Evolutionary conservation across 163 green algal genomes (phyloP), one percentile per base, ranked within the genome.

Genomic region (Smithsoniella earleae): DNA sequence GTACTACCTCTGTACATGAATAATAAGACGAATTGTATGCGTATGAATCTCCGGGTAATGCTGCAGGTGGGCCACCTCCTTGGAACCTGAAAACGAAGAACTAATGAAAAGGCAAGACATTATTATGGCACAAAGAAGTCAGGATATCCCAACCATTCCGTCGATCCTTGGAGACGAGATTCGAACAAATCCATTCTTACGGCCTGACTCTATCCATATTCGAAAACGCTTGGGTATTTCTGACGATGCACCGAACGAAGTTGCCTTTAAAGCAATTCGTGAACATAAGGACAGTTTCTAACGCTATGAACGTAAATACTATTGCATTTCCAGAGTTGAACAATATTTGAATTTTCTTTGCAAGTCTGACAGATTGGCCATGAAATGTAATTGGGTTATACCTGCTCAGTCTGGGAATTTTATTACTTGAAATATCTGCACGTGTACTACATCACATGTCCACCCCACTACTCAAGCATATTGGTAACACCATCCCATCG

Each of bases 181-280:
- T 54, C 78, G 87, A 46, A 92, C 86, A 73, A 97, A 97, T 83
- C 91, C 91, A 16, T 96, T 97, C 77, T 76, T 97, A 74, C 77
- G 91, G 2, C 85, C 87, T 5, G 25, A 79, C 45, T 80, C 87
- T 58, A 28, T 76, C 0, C 81, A 66, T 20, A 85, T 95, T n/a
- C 82, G 89, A 0, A 64, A 73, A 16, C 62, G 54, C 0, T 66
- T 94, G 49, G 82, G 85, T 38, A 73, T 90, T 3, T 45, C 75
- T 13, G 45, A 38, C 0, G 79, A 75, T n/a, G 84, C 80, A 1
- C 72, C 76, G 6, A 78, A 89, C 54, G 84, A 38, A 3, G 77
- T 85, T 52, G 89, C 85, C 20, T 95, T 95, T 78, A 84, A 69
- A 3, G 81, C 80, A 3, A 81, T 96, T 4, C 82, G 89, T 1